A percentile compares a stretch with the other conserved stretches of the same genome.
phyloP scores from a whole-genome alignment of 345 rosid genomes.

The Populus euphratica region DNA sequence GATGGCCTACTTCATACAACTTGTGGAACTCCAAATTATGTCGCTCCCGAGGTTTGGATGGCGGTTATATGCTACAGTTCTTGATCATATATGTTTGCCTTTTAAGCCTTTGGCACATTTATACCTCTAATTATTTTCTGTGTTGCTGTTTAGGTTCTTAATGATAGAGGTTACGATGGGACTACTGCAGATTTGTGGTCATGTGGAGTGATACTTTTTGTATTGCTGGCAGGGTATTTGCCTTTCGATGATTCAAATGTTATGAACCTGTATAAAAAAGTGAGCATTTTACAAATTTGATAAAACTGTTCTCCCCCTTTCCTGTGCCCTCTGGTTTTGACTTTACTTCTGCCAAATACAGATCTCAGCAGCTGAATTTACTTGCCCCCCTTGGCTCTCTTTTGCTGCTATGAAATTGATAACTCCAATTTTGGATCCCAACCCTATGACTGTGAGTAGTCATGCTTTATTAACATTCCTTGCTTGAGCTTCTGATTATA shows the following conservation, averaged over 20 bases:
- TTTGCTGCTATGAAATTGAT: slow-evolving; percentile 80
- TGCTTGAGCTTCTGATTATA: slow-evolving; percentile 1
- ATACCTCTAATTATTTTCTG: not conserved
- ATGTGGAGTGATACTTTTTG: slow-evolving; percentile 95
- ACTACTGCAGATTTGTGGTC: slow-evolving; percentile 98
- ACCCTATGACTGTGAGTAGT: slow-evolving; percentile 82
- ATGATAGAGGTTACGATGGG: slow-evolving; percentile 94
- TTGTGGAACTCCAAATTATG: slow-evolving; percentile 97
- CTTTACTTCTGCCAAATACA: slow-evolving; percentile 24
- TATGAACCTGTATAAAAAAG: slow-evolving; percentile 88
- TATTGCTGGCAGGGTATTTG: slow-evolving; percentile 95
- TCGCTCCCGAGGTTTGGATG: slow-evolving; percentile 85
- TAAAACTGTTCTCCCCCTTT: slow-evolving; percentile 9
- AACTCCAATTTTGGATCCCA: slow-evolving; percentile 80
- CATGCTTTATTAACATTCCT: slow-evolving; percentile 4
- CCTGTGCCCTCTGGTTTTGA: slow-evolving; percentile 14
- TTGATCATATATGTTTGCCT: not conserved
- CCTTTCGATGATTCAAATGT: slow-evolving; percentile 99
- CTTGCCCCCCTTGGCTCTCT: slow-evolving; percentile 95
- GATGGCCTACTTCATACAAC: slow-evolving; percentile 97
- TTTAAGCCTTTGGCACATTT: not conserved
- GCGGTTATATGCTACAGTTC: slow-evolving; percentile 3
- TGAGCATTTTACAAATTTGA: slow-evolving; percentile 45
- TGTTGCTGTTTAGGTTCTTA: slow-evolving; percentile 64
- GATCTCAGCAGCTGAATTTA: slow-evolving; percentile 92